Evolutionary conservation across 176 grass and related monocot genomes (phyloP).

Genomic region (Phragmites australis): DNA sequence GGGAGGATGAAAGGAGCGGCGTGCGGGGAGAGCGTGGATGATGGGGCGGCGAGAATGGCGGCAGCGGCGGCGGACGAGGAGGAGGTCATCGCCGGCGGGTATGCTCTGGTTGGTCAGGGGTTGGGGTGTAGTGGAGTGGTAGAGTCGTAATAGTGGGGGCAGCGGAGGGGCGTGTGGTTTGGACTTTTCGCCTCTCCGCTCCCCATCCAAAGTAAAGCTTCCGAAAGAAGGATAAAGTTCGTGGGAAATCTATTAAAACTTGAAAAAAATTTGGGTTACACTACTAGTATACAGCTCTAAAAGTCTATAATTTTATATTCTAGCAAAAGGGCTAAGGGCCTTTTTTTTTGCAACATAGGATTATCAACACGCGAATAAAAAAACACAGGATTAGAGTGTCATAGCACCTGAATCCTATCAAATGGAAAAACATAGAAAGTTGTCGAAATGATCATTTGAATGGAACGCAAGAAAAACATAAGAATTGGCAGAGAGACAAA

Average conservation of each 20-base stretch:
- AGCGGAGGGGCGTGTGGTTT: neutral
- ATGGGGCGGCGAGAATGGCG: neutral
- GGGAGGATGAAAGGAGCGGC: constrained; percentile 50
- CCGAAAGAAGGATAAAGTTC: neutral
- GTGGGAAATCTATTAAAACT: neutral
- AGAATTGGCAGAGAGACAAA: too few species aligned
- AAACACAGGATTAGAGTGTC: too few species aligned
- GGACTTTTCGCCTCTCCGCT: neutral
- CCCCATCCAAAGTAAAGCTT: neutral
- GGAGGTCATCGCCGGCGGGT: constrained; percentile 39
- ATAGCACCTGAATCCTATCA: too few species aligned
- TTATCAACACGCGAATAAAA: too few species aligned
- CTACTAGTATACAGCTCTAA: neutral
- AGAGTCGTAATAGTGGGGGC: neutral
- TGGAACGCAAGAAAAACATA: too few species aligned
- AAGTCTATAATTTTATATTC: neutral
- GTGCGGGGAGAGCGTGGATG: constrained; percentile 57
- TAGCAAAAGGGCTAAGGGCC: too few species aligned
- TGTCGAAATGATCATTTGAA: too few species aligned
- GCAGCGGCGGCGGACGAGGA: neutral
- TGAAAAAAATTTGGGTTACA: neutral
- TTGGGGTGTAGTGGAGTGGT: neutral
- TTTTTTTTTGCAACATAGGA: too few species aligned
- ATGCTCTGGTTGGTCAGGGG: constrained; percentile 8
- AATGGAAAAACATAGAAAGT: too few species aligned